Percentiles rank a stretch among this genome's conserved stretches.
Conservation (phyloP, 2,329 filamentous ascomycete genomes). For the Alternaria sp. region DNA sequence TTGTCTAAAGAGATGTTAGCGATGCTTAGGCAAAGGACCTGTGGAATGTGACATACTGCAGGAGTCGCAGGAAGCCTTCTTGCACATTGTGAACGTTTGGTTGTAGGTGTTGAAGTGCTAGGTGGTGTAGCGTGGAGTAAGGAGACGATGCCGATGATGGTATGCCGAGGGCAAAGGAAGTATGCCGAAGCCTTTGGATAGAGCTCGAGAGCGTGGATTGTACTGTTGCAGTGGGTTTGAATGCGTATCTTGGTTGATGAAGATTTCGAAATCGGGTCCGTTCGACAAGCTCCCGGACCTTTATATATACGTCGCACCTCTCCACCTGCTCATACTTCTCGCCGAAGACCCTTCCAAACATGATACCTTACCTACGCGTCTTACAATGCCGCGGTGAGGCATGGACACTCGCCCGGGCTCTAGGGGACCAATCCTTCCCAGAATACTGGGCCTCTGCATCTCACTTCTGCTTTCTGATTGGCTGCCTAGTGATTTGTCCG, state of each 20-base stretch:
- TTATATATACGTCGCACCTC: slow-evolving; percentile 6
- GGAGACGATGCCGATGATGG: not conserved
- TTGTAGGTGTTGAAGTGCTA: not conserved
- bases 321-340: not conserved
- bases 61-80: slow-evolving; percentile 66
- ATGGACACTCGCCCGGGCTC: not conserved
- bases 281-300: not conserved
- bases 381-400: not conserved
- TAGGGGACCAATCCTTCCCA: not conserved
- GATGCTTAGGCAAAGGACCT: not conserved
- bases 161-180: not conserved
- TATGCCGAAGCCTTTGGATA: not conserved
- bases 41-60: slow-evolving; percentile 63
- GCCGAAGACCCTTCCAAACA: not conserved
- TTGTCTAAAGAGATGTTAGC: slow-evolving; percentile 55
- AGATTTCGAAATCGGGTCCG: not conserved
- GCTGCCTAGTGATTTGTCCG: slow-evolving; percentile 13
- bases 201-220: not conserved
- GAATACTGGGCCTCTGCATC: not conserved
- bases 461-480: slow-evolving; percentile 5
- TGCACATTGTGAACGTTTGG: slow-evolving; percentile 65
- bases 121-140: not conserved
- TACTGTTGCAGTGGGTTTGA: not conserved
- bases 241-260: not conserved
- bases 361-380: not conserved